Base-by-base conservation (phyloP, 768 basidiomycete species). In the Dioszegia hungarica region DNA sequence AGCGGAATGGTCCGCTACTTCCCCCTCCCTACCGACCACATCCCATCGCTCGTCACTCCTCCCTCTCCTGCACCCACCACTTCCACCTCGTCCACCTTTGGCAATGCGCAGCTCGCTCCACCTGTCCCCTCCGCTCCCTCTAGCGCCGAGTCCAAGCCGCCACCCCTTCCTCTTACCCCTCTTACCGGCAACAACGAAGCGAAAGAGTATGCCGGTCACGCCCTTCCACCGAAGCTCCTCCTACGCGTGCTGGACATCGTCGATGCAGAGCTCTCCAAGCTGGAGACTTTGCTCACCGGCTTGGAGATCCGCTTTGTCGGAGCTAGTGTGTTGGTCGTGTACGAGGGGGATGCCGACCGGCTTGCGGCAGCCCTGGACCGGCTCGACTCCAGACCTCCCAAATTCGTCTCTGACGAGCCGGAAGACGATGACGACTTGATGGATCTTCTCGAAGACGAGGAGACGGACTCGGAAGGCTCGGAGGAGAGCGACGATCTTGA, bases 1-100 rank as follows among this genome's bases (percentile, higher is more conserved):
- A 80, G 85, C n/a, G 93, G 87, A 9, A 81, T 94, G 34, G 79
- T 81, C 1, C 80, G 81, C 10, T 93, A 92, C 78, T 92, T 95
- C 78, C 88, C 89, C 22, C 57, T 66, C 0, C 51, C 65, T 12
- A 49, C 15, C 53, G 66, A 70, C 43, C 44, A 11, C 15, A 47
- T 68, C 15, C 15, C 57, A 9, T 50, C 62, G 8, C 49, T 68
- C 29, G 33, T 56, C 12, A 38, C 50, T 15, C 50, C 67, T 14
- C 55, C 64, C 2, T 37, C 51, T 12, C 45, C 63, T 27, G 20
- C 55, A 11, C 28, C 50, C 14, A 15, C 61, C 20, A 40, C 57
- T 8, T 38, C 46, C 3, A 22, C 39, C 17, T 55, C 65, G 5
- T 51, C 47, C 19, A 38, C 43, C 3, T 51, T 45, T 19, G 12